Percentiles rank a stretch among this genome's conserved stretches.
Conservation (phyloP, 108 stramenopile species). For the Thalassiosira profunda region DNA sequence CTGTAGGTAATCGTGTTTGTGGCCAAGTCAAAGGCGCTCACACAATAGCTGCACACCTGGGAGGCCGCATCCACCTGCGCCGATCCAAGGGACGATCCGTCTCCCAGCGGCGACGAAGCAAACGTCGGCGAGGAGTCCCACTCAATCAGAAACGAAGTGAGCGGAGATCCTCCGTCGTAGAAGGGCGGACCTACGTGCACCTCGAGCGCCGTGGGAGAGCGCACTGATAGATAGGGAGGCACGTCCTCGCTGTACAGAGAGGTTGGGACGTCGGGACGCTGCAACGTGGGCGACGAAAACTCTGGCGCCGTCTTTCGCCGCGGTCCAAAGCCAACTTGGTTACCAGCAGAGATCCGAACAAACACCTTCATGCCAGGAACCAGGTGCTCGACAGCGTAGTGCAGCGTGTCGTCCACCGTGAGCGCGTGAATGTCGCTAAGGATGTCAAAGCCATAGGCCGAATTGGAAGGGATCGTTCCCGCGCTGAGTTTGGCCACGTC, state of each 20-base stretch:
- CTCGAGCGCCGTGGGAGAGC: conserved; percentile 45
- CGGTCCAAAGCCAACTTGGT: conserved; percentile 63
- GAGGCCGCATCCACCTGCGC: conserved; percentile 31
- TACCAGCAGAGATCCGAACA: conserved; percentile 57
- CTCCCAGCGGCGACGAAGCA: conserved; percentile 32
- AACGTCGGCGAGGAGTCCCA: conserved; percentile 73
- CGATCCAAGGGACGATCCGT: conserved; percentile 47
- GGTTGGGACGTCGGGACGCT: conserved; percentile 51
- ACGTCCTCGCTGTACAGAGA: conserved; percentile 46
- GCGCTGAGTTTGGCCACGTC: conserved; percentile 18
- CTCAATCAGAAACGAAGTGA: conserved; percentile 79
- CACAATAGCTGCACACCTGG: conserved; percentile 40
- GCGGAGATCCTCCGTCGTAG: conserved; percentile 75
- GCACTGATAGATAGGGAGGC: conserved; percentile 36
- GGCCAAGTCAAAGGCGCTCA: conserved; percentile 30
- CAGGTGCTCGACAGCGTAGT: conserved; percentile 50
- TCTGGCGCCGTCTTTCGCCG: conserved; percentile 52
- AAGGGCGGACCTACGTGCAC: conserved; percentile 68
- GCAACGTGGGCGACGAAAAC: conserved; percentile 37
- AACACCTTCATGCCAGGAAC: conserved; percentile 54
- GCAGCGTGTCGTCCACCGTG: conserved; percentile 10
- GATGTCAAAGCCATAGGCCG: conserved; percentile 44
- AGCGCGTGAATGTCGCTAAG: conserved; percentile 13
- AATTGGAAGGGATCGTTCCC: conserved; percentile 34
- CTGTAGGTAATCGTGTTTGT: conserved; percentile 44